Evolutionary conservation across 176 grass and related monocot species (phyloP), one percentile per base, ranked within the genome.

Genomic region (Carex scoparia): DNA sequence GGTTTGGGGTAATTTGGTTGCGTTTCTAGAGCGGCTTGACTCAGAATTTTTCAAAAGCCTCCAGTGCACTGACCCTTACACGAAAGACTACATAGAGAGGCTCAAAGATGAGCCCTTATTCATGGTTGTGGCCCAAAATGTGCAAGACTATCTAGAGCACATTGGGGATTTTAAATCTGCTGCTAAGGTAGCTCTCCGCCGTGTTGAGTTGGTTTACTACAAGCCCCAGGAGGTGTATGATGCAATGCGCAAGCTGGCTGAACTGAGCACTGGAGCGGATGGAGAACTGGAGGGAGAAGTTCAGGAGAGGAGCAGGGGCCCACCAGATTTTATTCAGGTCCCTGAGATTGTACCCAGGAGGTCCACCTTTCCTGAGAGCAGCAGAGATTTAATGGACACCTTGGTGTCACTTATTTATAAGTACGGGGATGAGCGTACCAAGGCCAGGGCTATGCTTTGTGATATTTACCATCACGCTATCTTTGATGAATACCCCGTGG

Each of bases 151-250:
- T 59, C 88, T 94, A 49, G 91, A 94, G 71, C 89, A 85, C 32
- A 87, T 92, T 74, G 91, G 74, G 28, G 94, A 94, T 81, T 85
- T 86, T 10, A 98, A 89, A 80, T 91, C 95, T 84, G 91, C 93
- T 77, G 88, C 95, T 5, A 94, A 91, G 61, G 89, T 98, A 81
- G 95, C 92, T 44, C 30, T 98, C 44, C 89, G 93, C 48, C 88
- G 93, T 84, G 92, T 94, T 63, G 93, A 98, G 71, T 66, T 98
- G 46, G 79, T 98, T 33, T 98, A 98, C 88, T 98, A 98, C 84
- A 98, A 98, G 69, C 95, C 93, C 78, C 95, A 98, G 81, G 95
- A 92, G 80, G 95, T 98, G 44, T 98, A 98, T 88, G 92, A 98
- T 89, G 89, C 95, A 51, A 94, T 93, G 91, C 87, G 93, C 49